Evolutionary conservation across 495 filamentous ascomycete genomes (phyloP).

Genomic region (Polyplosphaeria fusca): DNA sequence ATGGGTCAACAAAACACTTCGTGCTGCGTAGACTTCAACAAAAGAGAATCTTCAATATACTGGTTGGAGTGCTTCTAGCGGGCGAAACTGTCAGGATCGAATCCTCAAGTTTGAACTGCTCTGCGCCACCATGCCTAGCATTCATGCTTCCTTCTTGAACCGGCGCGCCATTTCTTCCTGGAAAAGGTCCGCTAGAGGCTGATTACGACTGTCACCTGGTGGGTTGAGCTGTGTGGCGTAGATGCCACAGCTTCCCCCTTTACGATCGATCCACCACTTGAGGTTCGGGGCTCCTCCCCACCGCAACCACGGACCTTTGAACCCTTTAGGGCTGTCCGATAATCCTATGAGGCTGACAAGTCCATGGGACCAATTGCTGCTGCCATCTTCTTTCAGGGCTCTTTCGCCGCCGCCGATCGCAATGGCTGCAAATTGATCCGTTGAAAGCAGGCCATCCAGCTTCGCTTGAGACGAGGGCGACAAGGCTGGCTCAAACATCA

Average conservation of each 20-base stretch:
- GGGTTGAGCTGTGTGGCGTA: constrained; percentile 14
- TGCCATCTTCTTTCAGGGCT: constrained; percentile 18
- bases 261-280: constrained; percentile 35
- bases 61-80: too few relatives aligned
- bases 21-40: too few relatives aligned
- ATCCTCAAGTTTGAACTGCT: too few relatives aligned
- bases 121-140: too few relatives aligned
- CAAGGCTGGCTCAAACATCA: constrained; percentile 48
- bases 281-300: constrained; percentile 38
- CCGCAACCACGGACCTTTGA: constrained; percentile 34
- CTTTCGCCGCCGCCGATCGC: not conserved
- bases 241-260: constrained; percentile 11
- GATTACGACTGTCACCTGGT: constrained; percentile 5
- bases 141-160: not conserved
- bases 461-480: not conserved
- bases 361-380: constrained; percentile 32
- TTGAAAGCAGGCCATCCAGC: constrained; percentile 10
- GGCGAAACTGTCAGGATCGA: too few relatives aligned
- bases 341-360: constrained; percentile 39
- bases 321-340: constrained; percentile 30
- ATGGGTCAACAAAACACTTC: too few relatives aligned
- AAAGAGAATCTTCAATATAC: too few relatives aligned
- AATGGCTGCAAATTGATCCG: not conserved
- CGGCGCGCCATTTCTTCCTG: constrained; percentile 3
- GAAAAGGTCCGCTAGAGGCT: constrained; percentile 2